phyloP scores from a whole-genome alignment of 768 basidiomycete genomes.

The Lentinula edodes region DNA sequence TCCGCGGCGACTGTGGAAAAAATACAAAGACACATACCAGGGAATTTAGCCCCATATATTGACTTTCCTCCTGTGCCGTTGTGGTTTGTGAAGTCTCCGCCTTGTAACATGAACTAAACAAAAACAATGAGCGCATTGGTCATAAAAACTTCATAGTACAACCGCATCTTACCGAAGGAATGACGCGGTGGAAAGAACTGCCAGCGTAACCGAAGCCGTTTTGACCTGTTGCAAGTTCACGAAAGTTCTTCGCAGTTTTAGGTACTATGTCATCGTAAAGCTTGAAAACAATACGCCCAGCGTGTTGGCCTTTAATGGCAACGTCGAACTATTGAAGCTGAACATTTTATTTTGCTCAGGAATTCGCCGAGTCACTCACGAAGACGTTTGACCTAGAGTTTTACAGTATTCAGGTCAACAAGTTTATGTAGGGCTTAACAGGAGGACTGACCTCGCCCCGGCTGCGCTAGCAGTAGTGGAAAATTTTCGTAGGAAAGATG shows the following conservation, averaged over 20 bases:
- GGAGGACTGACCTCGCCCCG: background rate
- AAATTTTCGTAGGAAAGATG: slow-evolving; percentile 3
- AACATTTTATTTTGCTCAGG: background rate
- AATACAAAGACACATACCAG: slow-evolving; percentile 33
- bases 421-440: too few species aligned
- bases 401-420: too few species aligned
- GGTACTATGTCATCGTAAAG: slow-evolving; percentile 79
- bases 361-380: background rate
- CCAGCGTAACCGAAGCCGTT: slow-evolving; percentile 72
- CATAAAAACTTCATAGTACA: background rate
- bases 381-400: background rate
- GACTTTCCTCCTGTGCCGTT: slow-evolving; percentile 80
- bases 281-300: slow-evolving; percentile 74
- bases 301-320: slow-evolving; percentile 29
- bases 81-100: slow-evolving; percentile 73
- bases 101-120: slow-evolving; percentile 84
- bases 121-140: slow-evolving; percentile 39
- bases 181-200: slow-evolving; percentile 15
- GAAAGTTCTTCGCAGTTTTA: slow-evolving; percentile 77
- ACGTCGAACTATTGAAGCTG: slow-evolving; percentile 57
- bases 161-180: background rate
- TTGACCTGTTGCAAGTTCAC: slow-evolving; percentile 77
- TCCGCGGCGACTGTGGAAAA: slow-evolving; percentile 18
- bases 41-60: slow-evolving; percentile 67
- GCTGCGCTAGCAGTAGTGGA: slow-evolving; percentile 1